A percentile compares a stretch with the other conserved stretches of the same genome.
These are phyloP conservation scores for Colletotrichum caudatum DNA, from an alignment of 2,329 filamentous ascomycete species.

Conservation along the genomic window DNA sequence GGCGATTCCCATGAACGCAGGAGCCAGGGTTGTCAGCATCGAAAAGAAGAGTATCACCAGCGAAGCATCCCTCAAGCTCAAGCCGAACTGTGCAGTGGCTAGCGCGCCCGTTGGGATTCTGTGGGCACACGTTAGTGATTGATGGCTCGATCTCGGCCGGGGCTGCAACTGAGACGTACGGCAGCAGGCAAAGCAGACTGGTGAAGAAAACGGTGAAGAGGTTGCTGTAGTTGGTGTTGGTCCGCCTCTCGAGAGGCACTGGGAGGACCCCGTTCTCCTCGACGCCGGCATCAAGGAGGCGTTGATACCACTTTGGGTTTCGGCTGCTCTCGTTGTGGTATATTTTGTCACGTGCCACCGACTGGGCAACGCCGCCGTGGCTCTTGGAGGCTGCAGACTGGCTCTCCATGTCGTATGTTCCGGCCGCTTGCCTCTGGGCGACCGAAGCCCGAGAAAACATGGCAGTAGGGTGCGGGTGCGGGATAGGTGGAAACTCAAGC, in stretches of 20 bases:
- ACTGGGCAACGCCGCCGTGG: constrained; percentile 43
- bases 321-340: constrained; percentile 48
- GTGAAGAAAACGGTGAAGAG: constrained; percentile 73
- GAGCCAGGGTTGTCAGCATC: constrained; percentile 63
- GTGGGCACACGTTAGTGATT: constrained; percentile 8
- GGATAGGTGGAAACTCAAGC: background rate
- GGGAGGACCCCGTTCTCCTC: constrained; percentile 68
- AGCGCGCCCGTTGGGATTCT: constrained; percentile 70
- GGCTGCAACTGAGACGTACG: constrained; percentile 56
- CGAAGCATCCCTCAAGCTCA: constrained; percentile 67
- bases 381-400: constrained; percentile 29
- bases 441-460: constrained; percentile 31
- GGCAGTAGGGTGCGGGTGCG: background rate
- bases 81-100: constrained; percentile 64
- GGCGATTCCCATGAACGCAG: constrained; percentile 66
- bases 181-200: constrained; percentile 67
- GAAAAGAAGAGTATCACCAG: constrained; percentile 71
- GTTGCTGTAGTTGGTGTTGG: constrained; percentile 64
- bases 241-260: constrained; percentile 66
- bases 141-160: background rate
- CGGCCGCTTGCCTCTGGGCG: constrained; percentile 25
- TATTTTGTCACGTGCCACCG: constrained; percentile 49
- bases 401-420: constrained; percentile 33
- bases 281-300: constrained; percentile 58
- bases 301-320: constrained; percentile 56